phyloP scores from a whole-genome alignment of 2,329 filamentous ascomycete species.

The Rhynchosporium graminicola region DNA sequence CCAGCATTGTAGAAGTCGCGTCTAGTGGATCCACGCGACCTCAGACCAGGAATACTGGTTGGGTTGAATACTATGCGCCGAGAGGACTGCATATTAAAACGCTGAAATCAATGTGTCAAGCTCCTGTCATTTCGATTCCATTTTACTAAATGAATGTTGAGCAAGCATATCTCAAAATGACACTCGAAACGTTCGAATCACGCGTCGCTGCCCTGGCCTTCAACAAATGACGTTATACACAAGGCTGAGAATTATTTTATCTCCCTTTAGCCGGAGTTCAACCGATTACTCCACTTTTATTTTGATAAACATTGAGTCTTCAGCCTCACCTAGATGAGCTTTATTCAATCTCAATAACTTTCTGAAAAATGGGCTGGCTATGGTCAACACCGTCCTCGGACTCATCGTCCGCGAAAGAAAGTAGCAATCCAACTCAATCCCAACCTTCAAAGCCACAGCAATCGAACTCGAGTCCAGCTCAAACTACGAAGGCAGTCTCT shows the following conservation, averaged over 20 bases:
- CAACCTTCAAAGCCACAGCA: constrained; percentile 28
- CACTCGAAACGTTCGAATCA: neutral
- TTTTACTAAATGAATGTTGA: neutral
- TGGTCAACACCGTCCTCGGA: constrained; percentile 50
- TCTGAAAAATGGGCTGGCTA: constrained; percentile 60
- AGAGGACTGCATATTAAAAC: constrained; percentile 31
- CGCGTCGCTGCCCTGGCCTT: constrained; percentile 1
- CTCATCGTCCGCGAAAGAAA: constrained; percentile 32
- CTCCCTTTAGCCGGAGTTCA: neutral
- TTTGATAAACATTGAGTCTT: constrained; percentile 15
- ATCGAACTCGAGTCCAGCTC: constrained; percentile 21
- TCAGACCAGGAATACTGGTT: constrained; percentile 41
- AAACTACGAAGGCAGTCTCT: constrained; percentile 29
- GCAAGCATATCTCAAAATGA: neutral
- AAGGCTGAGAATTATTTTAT: constrained; percentile 1
- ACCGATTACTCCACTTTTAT: neutral
- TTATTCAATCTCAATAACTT: constrained; percentile 20
- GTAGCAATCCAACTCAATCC: constrained; percentile 22
- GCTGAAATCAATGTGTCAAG: neutral
- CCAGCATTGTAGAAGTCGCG: constrained; percentile 34
- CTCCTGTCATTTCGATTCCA: constrained; percentile 11
- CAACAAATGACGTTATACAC: constrained; percentile 12
- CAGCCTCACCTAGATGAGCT: constrained; percentile 16
- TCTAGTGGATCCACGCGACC: constrained; percentile 30
- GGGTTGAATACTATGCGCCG: constrained; percentile 41